These are phyloP conservation scores for Aurantiochytrium sp. DNA, from an alignment of 108 stramenopile genomes.

Conservation along the genomic window DNA sequence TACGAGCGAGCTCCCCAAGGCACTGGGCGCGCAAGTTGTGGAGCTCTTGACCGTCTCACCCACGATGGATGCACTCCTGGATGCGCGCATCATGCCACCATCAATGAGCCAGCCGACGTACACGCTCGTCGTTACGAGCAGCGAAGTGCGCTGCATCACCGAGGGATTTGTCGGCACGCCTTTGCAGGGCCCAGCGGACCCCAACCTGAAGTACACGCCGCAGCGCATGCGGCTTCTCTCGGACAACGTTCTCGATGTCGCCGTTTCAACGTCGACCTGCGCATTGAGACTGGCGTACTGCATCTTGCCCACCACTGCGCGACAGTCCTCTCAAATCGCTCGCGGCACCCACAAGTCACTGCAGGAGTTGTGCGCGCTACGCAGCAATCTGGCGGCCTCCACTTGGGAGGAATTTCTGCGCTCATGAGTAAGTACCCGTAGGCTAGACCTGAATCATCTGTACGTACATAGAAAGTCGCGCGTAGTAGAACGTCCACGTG, in stretches of 20 bases:
- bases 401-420: neutral
- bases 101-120: neutral
- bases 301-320: neutral
- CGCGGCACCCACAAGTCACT: neutral
- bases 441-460: no score
- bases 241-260: neutral
- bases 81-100: neutral
- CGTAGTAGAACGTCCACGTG: no score
- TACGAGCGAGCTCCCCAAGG: neutral
- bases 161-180: neutral
- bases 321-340: neutral
- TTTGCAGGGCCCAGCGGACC: neutral
- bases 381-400: neutral
- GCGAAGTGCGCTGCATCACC: neutral
- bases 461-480: no score
- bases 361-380: neutral
- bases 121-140: neutral
- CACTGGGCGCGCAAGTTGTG: neutral
- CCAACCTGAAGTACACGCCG: neutral
- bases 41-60: conserved; percentile 24
- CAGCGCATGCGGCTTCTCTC: neutral
- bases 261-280: neutral
- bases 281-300: neutral
- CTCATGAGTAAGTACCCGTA: no score
- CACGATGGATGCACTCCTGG: neutral